These are phyloP conservation scores for Rhizoclosmatium sp. DNA, from an alignment of 192 early-diverging fungal species.

Conservation along the genomic window DNA sequence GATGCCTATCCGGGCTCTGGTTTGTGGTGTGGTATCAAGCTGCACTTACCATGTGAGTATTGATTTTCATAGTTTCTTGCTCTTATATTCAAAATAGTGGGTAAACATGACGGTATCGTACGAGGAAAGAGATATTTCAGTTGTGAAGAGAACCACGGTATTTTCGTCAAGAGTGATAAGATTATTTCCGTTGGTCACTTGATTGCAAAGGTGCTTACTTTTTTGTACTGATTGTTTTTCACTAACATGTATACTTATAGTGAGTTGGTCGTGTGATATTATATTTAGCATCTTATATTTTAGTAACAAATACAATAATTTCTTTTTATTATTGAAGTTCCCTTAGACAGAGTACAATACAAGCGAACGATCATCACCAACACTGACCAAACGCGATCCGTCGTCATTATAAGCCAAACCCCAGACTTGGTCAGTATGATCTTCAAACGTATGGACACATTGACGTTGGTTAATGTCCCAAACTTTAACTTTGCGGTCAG, in stretches of 20 bases:
- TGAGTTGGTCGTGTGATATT: neutral
- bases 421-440: conserved; percentile 86
- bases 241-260: neutral
- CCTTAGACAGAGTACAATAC: conserved; percentile 45
- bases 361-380: conserved; percentile 74
- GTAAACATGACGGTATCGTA: conserved; percentile 57
- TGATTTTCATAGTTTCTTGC: neutral
- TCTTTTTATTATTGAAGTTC: neutral
- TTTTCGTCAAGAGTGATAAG: conserved; percentile 57
- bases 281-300: neutral
- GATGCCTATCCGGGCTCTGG: conserved; percentile 48
- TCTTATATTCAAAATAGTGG: conserved; percentile 32
- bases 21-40: conserved; percentile 53
- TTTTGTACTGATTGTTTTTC: neutral
- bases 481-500: conserved; percentile 82
- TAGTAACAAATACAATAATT: neutral
- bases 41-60: conserved; percentile 47
- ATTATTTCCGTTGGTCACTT: conserved; percentile 35
- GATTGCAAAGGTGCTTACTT: conserved; percentile 24
- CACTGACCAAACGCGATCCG: conserved; percentile 74
- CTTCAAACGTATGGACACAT: conserved; percentile 79
- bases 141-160: conserved; percentile 50
- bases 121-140: conserved; percentile 52
- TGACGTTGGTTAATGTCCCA: conserved; percentile 80
- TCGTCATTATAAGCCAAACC: conserved; percentile 81